phyloP scores from a whole-genome alignment of 768 basidiomycete species.

The Sarcodon aspratus region DNA sequence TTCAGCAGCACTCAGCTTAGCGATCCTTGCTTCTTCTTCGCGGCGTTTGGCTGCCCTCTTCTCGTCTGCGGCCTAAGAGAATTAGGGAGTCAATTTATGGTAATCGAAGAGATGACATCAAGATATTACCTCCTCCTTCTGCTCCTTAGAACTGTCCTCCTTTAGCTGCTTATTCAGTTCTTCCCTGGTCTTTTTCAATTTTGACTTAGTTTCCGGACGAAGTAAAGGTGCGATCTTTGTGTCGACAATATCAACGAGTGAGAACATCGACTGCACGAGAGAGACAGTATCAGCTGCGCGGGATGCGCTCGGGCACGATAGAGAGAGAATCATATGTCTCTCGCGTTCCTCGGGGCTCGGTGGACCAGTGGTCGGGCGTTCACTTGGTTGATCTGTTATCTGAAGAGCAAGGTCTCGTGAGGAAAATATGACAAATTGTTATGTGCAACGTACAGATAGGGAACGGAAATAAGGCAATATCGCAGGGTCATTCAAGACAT shows the following conservation, averaged over 20 bases:
- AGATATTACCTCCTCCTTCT: slow-evolving; percentile 51
- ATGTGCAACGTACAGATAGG: slow-evolving; percentile 34
- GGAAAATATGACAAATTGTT: slow-evolving; percentile 22
- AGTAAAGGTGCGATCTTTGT: slow-evolving; percentile 21
- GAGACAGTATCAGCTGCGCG: slow-evolving; percentile 38
- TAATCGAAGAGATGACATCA: neutral
- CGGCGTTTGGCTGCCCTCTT: slow-evolving; percentile 64
- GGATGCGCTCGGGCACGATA: slow-evolving; percentile 41
- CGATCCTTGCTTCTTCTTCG: slow-evolving; percentile 61
- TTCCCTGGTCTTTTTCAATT: slow-evolving; percentile 65
- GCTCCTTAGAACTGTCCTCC: slow-evolving; percentile 54
- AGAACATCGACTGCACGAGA: slow-evolving; percentile 60
- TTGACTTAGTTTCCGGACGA: slow-evolving; percentile 73
- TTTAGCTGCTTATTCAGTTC: slow-evolving; percentile 59
- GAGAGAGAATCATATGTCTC: slow-evolving; percentile 67
- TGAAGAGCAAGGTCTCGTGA: slow-evolving; percentile 11
- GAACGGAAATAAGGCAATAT: slow-evolving; percentile 74
- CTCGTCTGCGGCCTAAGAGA: slow-evolving; percentile 38
- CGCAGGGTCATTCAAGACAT: slow-evolving; percentile 52
- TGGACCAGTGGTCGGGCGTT: slow-evolving; percentile 42
- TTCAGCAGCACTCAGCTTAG: slow-evolving; percentile 65
- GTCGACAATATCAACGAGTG: slow-evolving; percentile 59
- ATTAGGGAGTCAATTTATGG: neutral
- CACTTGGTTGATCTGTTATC: slow-evolving; percentile 80
- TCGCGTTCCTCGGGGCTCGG: slow-evolving; percentile 38